Base-by-base conservation (phyloP, 1,284 basidiomycete species). In the Blastosporella zonata region DNA sequence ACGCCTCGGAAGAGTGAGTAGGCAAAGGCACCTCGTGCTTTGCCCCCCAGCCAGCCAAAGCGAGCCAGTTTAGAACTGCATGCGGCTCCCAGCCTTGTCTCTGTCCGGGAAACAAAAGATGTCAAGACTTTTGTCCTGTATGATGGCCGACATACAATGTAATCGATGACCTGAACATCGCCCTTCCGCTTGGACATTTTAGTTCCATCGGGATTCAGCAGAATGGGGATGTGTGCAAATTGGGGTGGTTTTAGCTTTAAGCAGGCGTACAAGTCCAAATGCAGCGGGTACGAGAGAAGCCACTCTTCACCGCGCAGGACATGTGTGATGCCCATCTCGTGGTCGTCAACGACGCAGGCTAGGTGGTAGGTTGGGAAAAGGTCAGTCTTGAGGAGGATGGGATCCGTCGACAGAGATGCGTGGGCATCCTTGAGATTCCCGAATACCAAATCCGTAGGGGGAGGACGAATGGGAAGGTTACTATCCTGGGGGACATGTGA, bases 281-380 rank as follows among this genome's bases (percentile, higher is more conserved):
- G 96, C 33, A 97, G 81, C 0, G 93, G 90, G n/a, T 96, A 77
- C 0, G 93, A 97, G 0, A 93, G 88, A 1, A 98, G 75, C 97
- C 97, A 99, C 79, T 99, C 96, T 87, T 98, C 96, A 35, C 97
- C 97, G 17, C 97, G 81, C 1, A 99, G 70, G 2, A 99, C 95
- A 67, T 99, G 96, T 0, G 93, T 92, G 37, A 99, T 93, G 0
- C 84, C 84, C 97, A 99, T 99, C 58, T 87, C 82, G 60, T 93
- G 83, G 67, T 99, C 97, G 57, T 99, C 97, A 0, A 97, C 91
- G 0, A 99, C 91, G 25, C 85, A 95, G 0, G 97, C 96, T 1
- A 99, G 80, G 57, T 99, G 97, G 63, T 99, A 99, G 0, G 97
- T 99, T 1, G 97, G 97, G 66, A 90, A 96, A 0, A 82, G 75